Evolutionary conservation across 345 rosid species (phyloP), one percentile per base, ranked within the genome.

Genomic region (Euclidium syriacum): DNA sequence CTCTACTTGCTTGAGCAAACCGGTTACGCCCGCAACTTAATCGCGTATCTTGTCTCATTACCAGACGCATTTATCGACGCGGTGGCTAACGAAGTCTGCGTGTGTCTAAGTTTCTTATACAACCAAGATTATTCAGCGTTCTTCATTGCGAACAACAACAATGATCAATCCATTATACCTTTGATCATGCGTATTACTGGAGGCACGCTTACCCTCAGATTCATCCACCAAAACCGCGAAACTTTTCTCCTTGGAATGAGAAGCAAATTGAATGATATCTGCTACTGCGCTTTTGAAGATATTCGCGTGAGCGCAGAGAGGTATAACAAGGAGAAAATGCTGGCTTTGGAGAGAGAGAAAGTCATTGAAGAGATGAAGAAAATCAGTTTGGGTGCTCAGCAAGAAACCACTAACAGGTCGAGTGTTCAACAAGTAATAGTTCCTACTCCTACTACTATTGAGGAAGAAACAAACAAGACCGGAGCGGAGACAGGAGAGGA

Each of bases 1-100:
- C 73, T 80, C 78, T 16, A 75, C 4, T 79, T 85, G 79, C 78
- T 90, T 0, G 97, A 90, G 52, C 73, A 71, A n/a, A 5, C 57
- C 1, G 19, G 62, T 0, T 29, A 35, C 23, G 58, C 55, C 6
- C 60, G 25, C 0, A 2, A 71, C 50, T 2, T 85, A 4, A 67
- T 85, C 17, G 8, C 36, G 9, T 33, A 16, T 9, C 20, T 83
- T 26, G 4, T 65, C 41, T 7, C 27, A 0, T 32, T 67, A 40
- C 78, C 82, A 4, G 81, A 81, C 29, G 8, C 43, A 3, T 16
- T 74, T 14, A 1, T 85, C 32, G 33, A 68, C 1, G 34, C 67
- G 7, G 47, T 90, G 4, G 90, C 80, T 17, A 73, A 79, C 10
- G 97, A 90, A 61, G 65, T 76, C 10, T 59, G 33, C 34, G 44